A percentile compares a stretch with the other conserved stretches of the same genome.
These are phyloP conservation scores for Trametes maxima DNA, from an alignment of 768 basidiomycete genomes.

Conservation along the genomic window DNA sequence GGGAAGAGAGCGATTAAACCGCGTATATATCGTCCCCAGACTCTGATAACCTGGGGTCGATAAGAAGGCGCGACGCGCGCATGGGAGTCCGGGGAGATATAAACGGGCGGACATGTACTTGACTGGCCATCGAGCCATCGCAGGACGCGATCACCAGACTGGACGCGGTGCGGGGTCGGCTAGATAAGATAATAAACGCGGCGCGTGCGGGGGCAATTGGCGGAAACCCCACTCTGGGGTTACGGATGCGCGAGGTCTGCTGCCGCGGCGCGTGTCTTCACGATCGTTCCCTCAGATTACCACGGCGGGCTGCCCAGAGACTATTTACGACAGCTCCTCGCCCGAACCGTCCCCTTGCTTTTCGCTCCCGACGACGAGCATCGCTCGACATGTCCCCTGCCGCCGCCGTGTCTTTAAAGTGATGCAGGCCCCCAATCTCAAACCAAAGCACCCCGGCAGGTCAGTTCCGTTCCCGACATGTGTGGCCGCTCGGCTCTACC, in stretches of 20 bases:
- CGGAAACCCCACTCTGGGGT: conserved; percentile 8
- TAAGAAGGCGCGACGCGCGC: conserved; percentile 5
- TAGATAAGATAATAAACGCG: neutral
- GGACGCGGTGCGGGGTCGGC: neutral
- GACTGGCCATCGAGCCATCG: neutral
- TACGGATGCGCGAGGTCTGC: neutral
- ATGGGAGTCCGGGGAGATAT: conserved; percentile 5
- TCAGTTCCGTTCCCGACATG: neutral
- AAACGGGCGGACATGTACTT: conserved; percentile 7
- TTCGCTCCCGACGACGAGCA: conserved; percentile 9
- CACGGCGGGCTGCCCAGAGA: conserved; percentile 1
- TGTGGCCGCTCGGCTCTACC: neutral
- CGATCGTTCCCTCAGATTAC: conserved; percentile 18
- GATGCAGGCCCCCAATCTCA: conserved; percentile 5
- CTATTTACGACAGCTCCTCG: conserved; percentile 10
- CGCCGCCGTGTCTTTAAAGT: neutral
- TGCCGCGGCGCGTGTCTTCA: neutral
- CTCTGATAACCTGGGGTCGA: conserved; percentile 3
- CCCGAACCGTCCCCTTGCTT: neutral
- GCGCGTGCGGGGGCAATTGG: too few species aligned
- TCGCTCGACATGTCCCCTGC: conserved; percentile 14
- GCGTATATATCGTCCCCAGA: neutral
- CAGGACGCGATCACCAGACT: conserved; percentile 10
- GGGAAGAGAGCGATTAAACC: conserved; percentile 2
- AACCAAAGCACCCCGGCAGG: neutral